Evolutionary conservation across 2,329 filamentous ascomycete genomes (phyloP).

Genomic region (Penicillium sumatraense): DNA sequence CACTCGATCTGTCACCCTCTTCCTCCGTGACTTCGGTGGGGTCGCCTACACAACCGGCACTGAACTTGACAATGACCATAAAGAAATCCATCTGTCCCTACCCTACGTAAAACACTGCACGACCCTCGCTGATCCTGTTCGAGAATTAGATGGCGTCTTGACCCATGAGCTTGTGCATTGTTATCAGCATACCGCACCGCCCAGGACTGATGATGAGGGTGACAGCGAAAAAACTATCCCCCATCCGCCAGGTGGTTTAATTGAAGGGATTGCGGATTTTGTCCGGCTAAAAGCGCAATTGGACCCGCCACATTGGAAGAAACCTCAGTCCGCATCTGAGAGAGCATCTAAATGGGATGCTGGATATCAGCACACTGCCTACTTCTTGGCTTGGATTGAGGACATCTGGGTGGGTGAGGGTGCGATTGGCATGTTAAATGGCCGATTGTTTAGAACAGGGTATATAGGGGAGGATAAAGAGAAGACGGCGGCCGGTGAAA

Average conservation of each 20-base stretch:
- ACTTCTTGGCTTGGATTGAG: slow-evolving; percentile 88
- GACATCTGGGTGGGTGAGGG: slow-evolving; percentile 65
- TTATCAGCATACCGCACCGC: slow-evolving; percentile 76
- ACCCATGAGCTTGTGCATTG: slow-evolving; percentile 95
- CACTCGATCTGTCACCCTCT: slow-evolving; percentile 84
- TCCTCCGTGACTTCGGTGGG: slow-evolving; percentile 77
- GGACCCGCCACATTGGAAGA: slow-evolving; percentile 82
- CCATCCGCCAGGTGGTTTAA: slow-evolving; percentile 69
- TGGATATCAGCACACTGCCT: slow-evolving; percentile 89
- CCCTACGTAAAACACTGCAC: slow-evolving; percentile 64
- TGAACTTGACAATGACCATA: slow-evolving; percentile 82
- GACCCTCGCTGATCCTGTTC: slow-evolving; percentile 33
- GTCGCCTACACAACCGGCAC: slow-evolving; percentile 87
- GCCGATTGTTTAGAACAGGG: slow-evolving; percentile 40
- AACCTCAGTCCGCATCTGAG: slow-evolving; percentile 50
- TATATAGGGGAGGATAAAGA: slow-evolving; percentile 36
- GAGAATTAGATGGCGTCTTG: slow-evolving; percentile 80
- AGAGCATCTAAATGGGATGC: slow-evolving; percentile 73
- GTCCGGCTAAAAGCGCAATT: slow-evolving; percentile 76
- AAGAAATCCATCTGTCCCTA: slow-evolving; percentile 88
- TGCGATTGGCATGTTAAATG: slow-evolving; percentile 66
- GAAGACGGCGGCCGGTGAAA: not conserved
- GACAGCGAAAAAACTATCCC: slow-evolving; percentile 18
- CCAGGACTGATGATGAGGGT: slow-evolving; percentile 41
- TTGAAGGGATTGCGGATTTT: slow-evolving; percentile 94